Evolutionary conservation across 495 filamentous ascomycete species (phyloP).

Genomic region (Coniosporium apollinis): DNA sequence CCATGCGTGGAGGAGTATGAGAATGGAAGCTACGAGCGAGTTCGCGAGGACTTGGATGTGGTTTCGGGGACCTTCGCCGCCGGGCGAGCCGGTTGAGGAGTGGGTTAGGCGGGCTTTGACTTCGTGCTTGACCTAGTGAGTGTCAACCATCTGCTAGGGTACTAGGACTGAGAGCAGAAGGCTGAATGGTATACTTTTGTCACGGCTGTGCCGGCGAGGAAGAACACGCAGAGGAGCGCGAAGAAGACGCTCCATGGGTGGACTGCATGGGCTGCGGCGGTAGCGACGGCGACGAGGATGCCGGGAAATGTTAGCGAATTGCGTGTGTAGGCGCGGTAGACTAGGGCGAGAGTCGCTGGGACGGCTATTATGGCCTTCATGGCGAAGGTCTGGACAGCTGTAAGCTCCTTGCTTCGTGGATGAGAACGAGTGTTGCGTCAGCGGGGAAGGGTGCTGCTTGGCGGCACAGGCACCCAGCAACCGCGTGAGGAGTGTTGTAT

Average conservation of each 20-base stretch:
- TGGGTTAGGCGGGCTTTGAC: conserved; percentile 69
- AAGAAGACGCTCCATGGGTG: conserved; percentile 91
- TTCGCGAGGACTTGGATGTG: conserved; percentile 88
- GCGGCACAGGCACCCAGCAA: too few species aligned
- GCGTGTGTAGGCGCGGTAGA: conserved; percentile 52
- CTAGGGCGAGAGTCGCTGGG: conserved; percentile 43
- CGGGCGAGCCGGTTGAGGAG: conserved; percentile 48
- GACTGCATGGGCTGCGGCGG: conserved; percentile 62
- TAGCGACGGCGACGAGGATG: conserved; percentile 47
- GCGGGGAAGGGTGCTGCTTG: too few species aligned
- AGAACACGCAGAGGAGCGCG: conserved; percentile 67
- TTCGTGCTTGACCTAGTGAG: conserved; percentile 60
- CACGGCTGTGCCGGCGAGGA: conserved; percentile 62
- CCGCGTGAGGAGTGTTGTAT: too few species aligned
- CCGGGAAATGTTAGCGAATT: conserved; percentile 64
- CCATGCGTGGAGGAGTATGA: conserved; percentile 54
- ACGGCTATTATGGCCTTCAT: conserved; percentile 62
- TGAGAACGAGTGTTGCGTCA: too few species aligned
- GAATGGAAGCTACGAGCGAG: conserved; percentile 55
- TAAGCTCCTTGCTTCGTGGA: too few species aligned
- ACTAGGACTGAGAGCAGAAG: too few species aligned
- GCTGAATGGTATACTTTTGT: conserved; percentile 61
- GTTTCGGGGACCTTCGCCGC: conserved; percentile 65
- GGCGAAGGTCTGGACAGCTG: too few species aligned
- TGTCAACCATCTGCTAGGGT: too few species aligned